phyloP scores from a whole-genome alignment of 1,139 yeast genomes.

The Zhuliangozyma blackwelliae region DNA sequence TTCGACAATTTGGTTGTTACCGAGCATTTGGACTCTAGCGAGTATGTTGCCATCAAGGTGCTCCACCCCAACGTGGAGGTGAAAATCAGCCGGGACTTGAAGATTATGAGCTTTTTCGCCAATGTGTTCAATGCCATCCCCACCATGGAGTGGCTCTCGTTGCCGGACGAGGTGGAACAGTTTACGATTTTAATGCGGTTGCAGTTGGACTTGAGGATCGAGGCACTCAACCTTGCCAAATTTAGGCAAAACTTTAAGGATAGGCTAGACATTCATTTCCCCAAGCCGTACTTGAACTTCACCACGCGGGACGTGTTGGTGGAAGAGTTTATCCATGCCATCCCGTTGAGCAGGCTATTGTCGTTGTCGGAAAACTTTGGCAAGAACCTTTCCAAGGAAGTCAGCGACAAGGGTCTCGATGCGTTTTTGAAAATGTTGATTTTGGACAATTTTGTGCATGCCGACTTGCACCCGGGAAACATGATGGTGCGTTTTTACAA shows the following conservation, averaged over 20 bases:
- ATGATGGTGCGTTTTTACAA: conserved; percentile 76
- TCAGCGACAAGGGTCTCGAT: conserved; percentile 85
- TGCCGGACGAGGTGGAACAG: conserved; percentile 92
- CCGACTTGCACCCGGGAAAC: conserved; percentile 96
- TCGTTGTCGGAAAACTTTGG: conserved; percentile 40
- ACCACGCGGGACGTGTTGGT: conserved; percentile 74
- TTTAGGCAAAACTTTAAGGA: conserved; percentile 62
- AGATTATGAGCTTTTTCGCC: conserved; percentile 82
- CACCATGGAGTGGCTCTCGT: conserved; percentile 95
- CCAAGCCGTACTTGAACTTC: conserved; percentile 64
- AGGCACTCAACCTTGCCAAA: conserved; percentile 71
- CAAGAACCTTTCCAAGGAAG: conserved; percentile 59
- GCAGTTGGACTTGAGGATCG: conserved; percentile 86
- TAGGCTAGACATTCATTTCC: conserved; percentile 69
- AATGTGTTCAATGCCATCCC: conserved; percentile 64
- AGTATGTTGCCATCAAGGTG: conserved; percentile 84
- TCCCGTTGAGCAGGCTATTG: conserved; percentile 72
- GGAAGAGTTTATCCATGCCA: conserved; percentile 79
- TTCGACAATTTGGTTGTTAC: conserved; percentile 36
- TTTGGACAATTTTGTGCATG: conserved; percentile 89
- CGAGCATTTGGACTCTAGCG: conserved; percentile 39
- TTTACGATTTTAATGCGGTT: conserved; percentile 80
- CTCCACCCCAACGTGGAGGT: conserved; percentile 81
- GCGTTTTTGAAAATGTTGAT: conserved; percentile 91
- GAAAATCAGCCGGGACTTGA: conserved; percentile 73